Conservation (phyloP, 768 basidiomycete species). For the Agaricus blazei region DNA sequence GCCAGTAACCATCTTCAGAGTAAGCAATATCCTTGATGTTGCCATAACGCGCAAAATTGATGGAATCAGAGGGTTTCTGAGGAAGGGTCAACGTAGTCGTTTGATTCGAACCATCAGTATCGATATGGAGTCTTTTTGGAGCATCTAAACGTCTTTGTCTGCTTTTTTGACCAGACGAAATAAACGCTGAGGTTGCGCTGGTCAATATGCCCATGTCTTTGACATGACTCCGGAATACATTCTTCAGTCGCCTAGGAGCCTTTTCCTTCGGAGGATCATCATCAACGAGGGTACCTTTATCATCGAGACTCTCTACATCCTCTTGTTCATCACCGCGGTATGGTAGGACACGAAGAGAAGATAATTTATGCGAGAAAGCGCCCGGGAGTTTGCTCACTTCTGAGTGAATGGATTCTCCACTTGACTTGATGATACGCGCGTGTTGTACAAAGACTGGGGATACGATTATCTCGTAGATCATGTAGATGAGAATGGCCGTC, state of each 20-base stretch:
- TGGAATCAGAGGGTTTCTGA: background rate
- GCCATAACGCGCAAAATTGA: slow-evolving; percentile 4
- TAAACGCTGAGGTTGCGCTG: background rate
- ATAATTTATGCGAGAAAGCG: background rate
- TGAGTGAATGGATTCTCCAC: slow-evolving; percentile 4
- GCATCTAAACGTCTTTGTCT: background rate
- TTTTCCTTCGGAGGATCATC: background rate
- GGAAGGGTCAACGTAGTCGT: background rate
- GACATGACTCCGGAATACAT: background rate
- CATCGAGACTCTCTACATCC: background rate
- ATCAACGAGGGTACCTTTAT: background rate
- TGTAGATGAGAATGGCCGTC: background rate
- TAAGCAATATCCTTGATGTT: slow-evolving; percentile 1
- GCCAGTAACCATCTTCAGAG: slow-evolving; percentile 4
- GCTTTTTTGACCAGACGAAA: background rate
- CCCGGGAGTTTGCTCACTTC: background rate
- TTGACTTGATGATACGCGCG: slow-evolving; percentile 1
- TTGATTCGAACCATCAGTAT: background rate
- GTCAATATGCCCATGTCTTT: background rate
- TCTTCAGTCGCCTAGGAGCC: background rate
- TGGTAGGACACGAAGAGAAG: background rate
- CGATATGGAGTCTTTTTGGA: background rate
- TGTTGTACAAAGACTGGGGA: background rate
- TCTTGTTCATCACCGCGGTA: background rate
- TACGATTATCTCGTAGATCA: slow-evolving; percentile 1